phyloP scores from a whole-genome alignment of 768 basidiomycete genomes.

The Clitopilus hobsonii region DNA sequence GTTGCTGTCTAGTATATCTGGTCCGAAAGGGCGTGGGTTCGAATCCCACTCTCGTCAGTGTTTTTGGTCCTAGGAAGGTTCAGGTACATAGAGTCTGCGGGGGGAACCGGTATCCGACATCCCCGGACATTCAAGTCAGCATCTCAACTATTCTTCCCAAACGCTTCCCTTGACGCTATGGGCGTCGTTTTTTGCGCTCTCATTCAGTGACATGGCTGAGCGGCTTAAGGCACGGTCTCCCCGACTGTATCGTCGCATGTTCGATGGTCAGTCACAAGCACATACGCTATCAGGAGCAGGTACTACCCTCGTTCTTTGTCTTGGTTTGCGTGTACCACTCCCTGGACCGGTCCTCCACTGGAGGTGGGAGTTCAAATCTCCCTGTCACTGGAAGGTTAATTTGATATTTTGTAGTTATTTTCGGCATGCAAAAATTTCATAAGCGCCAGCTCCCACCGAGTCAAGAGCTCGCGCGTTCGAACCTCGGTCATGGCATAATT shows the following conservation, averaged over 20 bases:
- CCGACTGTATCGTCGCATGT: background rate
- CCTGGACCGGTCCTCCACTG: background rate
- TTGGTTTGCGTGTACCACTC: background rate
- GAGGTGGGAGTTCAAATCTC: background rate
- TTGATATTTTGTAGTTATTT: no score
- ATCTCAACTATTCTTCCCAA: no score
- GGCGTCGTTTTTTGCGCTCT: background rate
- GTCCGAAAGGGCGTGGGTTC: background rate
- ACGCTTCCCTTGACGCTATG: background rate
- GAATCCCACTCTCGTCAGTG: background rate
- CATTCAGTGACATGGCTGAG: background rate
- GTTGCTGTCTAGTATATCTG: slow-evolving; percentile 13
- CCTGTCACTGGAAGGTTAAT: background rate
- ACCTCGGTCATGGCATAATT: no score
- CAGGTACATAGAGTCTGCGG: no score
- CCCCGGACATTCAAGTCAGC: no score
- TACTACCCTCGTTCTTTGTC: background rate
- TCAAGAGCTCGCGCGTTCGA: no score
- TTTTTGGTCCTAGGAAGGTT: no score
- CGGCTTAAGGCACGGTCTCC: background rate
- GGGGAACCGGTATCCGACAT: no score
- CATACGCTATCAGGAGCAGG: background rate
- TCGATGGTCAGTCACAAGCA: background rate
- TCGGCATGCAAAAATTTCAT: no score
- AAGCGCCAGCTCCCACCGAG: no score